Percentiles rank a stretch among this genome's conserved stretches.
Conservation (phyloP, 768 basidiomycete genomes). For the Mycena sanguinolenta region DNA sequence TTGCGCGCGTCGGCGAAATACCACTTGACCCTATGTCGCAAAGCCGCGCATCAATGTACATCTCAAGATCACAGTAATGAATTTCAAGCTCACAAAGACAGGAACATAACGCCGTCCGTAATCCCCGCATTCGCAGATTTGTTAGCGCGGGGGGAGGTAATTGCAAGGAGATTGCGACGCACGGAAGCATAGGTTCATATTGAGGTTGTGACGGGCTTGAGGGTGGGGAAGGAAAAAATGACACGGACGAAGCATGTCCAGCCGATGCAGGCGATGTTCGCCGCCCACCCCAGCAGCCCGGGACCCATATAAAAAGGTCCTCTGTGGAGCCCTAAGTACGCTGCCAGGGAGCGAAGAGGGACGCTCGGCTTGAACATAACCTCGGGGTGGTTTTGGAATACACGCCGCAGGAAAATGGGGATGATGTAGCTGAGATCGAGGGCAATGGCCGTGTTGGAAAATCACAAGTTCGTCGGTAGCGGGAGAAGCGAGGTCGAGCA, state of each 20-base stretch:
- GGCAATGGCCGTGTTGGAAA: constrained; percentile 84
- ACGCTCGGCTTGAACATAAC: constrained; percentile 78
- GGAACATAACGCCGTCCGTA: constrained; percentile 63
- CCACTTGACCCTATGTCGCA: constrained; percentile 57
- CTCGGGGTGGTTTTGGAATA: constrained; percentile 81
- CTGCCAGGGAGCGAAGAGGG: neutral
- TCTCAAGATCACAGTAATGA: neutral
- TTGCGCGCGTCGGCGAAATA: constrained; percentile 65
- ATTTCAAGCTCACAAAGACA: constrained; percentile 60
- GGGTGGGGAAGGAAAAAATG: constrained; percentile 80
- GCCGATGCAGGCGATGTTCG: constrained; percentile 73
- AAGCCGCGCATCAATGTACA: constrained; percentile 11
- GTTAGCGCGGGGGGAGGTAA: neutral
- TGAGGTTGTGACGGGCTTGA: constrained; percentile 76
- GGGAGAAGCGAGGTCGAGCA: constrained; percentile 83
- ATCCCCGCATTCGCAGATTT: constrained; percentile 51
- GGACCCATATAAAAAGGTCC: constrained; percentile 90
- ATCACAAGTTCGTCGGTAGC: constrained; percentile 85
- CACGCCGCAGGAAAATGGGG: constrained; percentile 81
- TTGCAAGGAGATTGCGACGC: constrained; percentile 36
- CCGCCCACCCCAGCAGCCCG: constrained; percentile 71
- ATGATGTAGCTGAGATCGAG: constrained; percentile 86
- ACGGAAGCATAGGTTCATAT: constrained; percentile 90
- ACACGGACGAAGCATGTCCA: constrained; percentile 80
- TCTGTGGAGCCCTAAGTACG: neutral